Base-by-base conservation (phyloP, 371 early-diverging fungal species). In the Circinella umbellata region DNA sequence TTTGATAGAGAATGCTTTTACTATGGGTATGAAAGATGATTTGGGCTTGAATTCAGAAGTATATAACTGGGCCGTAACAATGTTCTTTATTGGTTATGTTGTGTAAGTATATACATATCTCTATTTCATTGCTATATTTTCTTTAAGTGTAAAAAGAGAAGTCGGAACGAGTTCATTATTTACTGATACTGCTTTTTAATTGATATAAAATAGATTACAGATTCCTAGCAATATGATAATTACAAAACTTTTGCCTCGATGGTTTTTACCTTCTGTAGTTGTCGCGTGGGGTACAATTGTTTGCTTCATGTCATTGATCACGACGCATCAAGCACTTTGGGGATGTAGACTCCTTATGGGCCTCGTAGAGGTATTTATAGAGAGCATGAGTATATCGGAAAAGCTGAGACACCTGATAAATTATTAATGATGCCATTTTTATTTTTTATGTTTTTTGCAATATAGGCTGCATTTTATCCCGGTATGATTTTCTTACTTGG, bases 41-140 rank as follows among this genome's bases (percentile, higher is more conserved):
- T 68, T 92, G 20, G 54, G 75, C 0, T 74, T 91, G 34, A 71
- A 69, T 4, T 73, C 74, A 4, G 72, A 74, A 38, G 78, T 79
- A 61, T 91, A 88, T 68, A 89, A 89, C 66, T 79, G 86, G 79
- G 86, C 90, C 4, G 66, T 92, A 15, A 88, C 89, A 27, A 82
- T 88, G 65, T 92, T 92, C 75, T 92, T 89, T 61, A 68, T 93
- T 57, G 94, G 93, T 35, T 91, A 93, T 67, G 80, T 92, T 39
- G 37, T 91, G 64, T 57, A 57, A 10, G 57, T 57, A 4, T 9
- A 6, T 4, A 27, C 27, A 42, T 42, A 3, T 9, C 42, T 42
- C 42, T 2, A 27, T 27, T 27, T 27, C 27, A 27, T 27, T 27
- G 27, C 27, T 27, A 27, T 27, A 27, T n/a, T 20, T n/a, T 47